Base-by-base conservation (phyloP, 768 basidiomycete genomes). In the Mycena venus region DNA sequence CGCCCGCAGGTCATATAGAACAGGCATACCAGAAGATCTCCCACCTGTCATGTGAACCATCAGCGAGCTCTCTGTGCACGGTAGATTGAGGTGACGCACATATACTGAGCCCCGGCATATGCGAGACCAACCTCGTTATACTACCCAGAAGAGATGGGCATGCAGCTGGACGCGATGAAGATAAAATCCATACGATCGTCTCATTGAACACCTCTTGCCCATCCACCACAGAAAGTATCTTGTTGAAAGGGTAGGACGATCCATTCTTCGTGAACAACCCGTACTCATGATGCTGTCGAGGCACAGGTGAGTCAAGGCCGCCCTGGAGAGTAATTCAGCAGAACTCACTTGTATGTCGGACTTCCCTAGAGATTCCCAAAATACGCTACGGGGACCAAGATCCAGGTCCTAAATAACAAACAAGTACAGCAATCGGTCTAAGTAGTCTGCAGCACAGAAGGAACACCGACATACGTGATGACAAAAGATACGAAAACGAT, bases 211-310 rank as follows among this genome's bases (percentile, higher is more conserved):
- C 29, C 21, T 51, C 49, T 17, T 53, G 27, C 12, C 49, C 49
- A 21, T 49, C 21, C 0, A 49, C 27, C 1, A 53, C 49, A 3
- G 23, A 36, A 8, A 62, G 56, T 8, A 62, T 3, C 23, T 31
- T 6, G 68, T n/a, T 19, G 27, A 70, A 70, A 0, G 69, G 69
- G 15, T 70, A 70, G 8, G 69, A 25, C 1, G 34, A 21, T 8
- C 69, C 69, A 15, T 70, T 70, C 47, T 70, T 49, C 32, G 49
- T 63, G 69, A 70, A 70, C 23, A n/a, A n/a, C n/a, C n/a, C n/a
- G n/a, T n/a, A n/a, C n/a, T n/a, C n/a, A n/a, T n/a, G n/a, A n/a
- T n/a, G n/a, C 68, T 61, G 31, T 19, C 34, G 7, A 17, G 31
- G 1, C 2, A 29, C 14, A 2, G 23, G 21, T 27, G 23, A 27